Evolutionary conservation across 768 basidiomycete species (phyloP).

Genomic region (Termitomyces sp.): DNA sequence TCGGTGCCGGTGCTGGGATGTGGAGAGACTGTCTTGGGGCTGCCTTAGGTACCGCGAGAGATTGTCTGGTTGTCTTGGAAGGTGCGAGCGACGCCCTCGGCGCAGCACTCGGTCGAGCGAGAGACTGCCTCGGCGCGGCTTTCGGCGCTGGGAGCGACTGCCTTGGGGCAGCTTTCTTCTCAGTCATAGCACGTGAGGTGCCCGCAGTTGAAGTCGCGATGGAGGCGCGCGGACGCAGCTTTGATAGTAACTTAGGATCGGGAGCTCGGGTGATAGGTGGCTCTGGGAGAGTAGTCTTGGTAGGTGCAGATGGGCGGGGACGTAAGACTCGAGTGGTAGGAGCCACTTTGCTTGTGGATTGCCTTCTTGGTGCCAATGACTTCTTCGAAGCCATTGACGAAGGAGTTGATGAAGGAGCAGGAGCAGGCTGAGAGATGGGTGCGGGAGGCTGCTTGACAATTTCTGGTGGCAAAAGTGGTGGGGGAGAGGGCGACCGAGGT

Average conservation of each 20-base stretch:
- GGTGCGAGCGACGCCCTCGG: neutral
- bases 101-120: neutral
- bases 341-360: conserved; percentile 3
- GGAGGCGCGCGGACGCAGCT: conserved; percentile 2
- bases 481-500: neutral
- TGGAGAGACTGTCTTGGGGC: neutral
- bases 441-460: too few relatives aligned
- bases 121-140: neutral
- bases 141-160: neutral
- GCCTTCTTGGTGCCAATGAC: neutral
- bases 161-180: neutral
- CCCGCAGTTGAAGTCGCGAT: neutral
- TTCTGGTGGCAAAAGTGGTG: neutral
- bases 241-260: neutral
- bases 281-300: neutral
- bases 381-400: neutral
- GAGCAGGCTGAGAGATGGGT: neutral
- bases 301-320: neutral
- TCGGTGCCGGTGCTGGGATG: neutral
- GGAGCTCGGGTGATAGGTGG: too few relatives aligned
- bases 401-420: neutral
- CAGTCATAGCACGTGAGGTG: neutral
- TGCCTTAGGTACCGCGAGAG: neutral
- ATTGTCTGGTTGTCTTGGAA: neutral
- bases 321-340: conserved; percentile 2